Percentiles rank a stretch among this genome's conserved stretches.
phyloP scores from a whole-genome alignment of 2,329 filamentous ascomycete species.

The Xylaria sp. region DNA sequence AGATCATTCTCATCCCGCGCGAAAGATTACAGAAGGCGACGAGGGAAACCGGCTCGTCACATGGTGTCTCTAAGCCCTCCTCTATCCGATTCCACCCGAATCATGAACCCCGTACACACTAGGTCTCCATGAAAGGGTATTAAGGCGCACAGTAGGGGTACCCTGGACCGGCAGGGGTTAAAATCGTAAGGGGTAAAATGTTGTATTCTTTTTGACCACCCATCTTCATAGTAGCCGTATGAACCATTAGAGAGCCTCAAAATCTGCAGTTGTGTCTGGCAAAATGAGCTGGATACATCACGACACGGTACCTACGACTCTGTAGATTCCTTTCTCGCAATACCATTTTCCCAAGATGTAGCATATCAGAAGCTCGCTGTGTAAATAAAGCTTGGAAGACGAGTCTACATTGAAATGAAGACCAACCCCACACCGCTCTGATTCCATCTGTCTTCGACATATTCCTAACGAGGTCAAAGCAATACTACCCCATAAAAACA shows the following conservation, averaged over 20 bases:
- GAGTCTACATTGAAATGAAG: background rate
- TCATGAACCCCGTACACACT: background rate
- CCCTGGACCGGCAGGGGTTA: conserved; percentile 21
- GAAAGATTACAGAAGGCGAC: background rate
- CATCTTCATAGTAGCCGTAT: background rate
- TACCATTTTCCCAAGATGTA: background rate
- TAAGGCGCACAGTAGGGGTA: conserved; percentile 1
- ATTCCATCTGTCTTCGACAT: conserved; percentile 5
- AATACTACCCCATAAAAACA: conserved; percentile 18
- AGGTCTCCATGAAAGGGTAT: background rate
- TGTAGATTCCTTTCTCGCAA: background rate
- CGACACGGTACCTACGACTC: background rate
- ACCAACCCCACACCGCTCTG: conserved; percentile 9
- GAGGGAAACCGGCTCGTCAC: conserved; percentile 10
- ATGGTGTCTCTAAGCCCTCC: conserved; percentile 6
- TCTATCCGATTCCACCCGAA: conserved; percentile 21
- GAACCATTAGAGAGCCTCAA: background rate
- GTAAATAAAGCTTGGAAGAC: conserved; percentile 4
- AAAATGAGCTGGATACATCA: conserved; percentile 7
- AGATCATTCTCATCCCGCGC: background rate
- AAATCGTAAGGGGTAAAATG: conserved; percentile 6
- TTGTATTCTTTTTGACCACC: background rate
- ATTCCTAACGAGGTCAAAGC: background rate
- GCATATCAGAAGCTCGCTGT: conserved; percentile 1
- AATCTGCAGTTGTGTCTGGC: background rate